Evolutionary conservation across 208 protist species (phyloP), one percentile per base, ranked within the genome.

Genomic region (Acanthamoeba sp.): DNA sequence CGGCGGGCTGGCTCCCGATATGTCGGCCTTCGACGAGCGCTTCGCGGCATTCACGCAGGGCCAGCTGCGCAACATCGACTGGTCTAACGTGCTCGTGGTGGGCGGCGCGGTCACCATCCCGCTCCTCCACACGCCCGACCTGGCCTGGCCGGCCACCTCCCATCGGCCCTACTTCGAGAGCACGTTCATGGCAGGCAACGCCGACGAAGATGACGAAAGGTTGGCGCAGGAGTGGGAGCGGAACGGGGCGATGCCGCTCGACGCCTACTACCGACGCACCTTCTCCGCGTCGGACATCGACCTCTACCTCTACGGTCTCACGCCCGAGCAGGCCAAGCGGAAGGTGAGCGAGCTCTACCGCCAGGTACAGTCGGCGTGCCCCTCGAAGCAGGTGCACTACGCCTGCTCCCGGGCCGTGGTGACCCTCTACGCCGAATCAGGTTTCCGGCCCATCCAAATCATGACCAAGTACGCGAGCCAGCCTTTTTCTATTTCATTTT

Each of bases 301-400:
- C 29, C 62, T 69, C 62, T 69, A 69, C 62, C 0, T 69, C 62
- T 69, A 69, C 29, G 62, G 62, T 22, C 62, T 69, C 29, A 69
- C 62, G 0, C 62, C 62, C 0, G 62, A 69, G 62, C n/a, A 69
- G 62, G 62, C 62, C 22, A 69, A 69, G 29, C 22, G n/a, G 62
- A 69, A 69, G 62, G 62, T 69, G 62, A 69, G 62, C 29, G 62
- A 69, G 62, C 16, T 69, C 62, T 69, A 69, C n/a, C 62, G n/a
- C 5, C 62, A 69, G 29, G 62, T 69, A 6, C 62, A 69, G 29
- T 27, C 62, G 62, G 62, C 62, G 29, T 7, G 7, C 62, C 16
- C 18, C 62, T 14, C n/a, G n/a, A 62, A 34, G 2, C 62, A 10
- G 29, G 62, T 69, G 1, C 10, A 69, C 62, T 69, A 69, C 29